phyloP scores from a whole-genome alignment of 345 rosid genomes.

The Salix suchowensis region DNA sequence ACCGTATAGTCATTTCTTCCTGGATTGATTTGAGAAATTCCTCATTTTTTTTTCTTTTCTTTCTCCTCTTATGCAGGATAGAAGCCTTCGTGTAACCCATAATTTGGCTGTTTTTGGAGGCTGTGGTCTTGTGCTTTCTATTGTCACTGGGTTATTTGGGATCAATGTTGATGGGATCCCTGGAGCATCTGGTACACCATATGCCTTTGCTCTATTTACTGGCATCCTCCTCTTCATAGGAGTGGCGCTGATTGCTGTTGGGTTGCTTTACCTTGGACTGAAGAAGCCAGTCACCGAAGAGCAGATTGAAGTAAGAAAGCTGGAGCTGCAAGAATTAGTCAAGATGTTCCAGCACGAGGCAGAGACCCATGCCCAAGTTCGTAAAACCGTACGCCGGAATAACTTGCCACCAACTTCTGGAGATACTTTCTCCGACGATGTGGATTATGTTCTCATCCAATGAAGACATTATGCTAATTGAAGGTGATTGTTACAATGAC shows the following conservation, averaged over 20 bases:
- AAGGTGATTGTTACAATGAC: background rate
- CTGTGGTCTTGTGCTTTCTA: slow-evolving; percentile 74
- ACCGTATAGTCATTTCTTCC: background rate
- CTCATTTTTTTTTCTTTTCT: background rate
- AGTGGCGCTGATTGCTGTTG: slow-evolving; percentile 52
- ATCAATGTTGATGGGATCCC: slow-evolving; percentile 99
- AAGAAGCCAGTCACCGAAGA: slow-evolving; percentile 59
- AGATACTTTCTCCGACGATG: slow-evolving; percentile 39
- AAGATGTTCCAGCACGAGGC: slow-evolving; percentile 96
- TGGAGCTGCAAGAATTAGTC: slow-evolving; percentile 80
- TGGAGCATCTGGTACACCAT: slow-evolving; percentile 67
- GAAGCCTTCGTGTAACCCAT: slow-evolving; percentile 84
- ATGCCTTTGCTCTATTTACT: slow-evolving; percentile 79
- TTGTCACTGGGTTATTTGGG: slow-evolving; percentile 82
- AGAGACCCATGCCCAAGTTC: slow-evolving; percentile 87
- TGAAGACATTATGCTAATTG: slow-evolving; percentile 5
- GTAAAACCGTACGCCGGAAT: slow-evolving; percentile 34
- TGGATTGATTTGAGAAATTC: background rate
- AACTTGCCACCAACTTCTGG: slow-evolving; percentile 80
- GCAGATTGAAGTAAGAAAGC: slow-evolving; percentile 62
- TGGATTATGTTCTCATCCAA: slow-evolving; percentile 58
- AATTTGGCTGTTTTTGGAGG: slow-evolving; percentile 92
- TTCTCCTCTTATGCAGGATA: slow-evolving; percentile 43
- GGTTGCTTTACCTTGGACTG: slow-evolving; percentile 71
- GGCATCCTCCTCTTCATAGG: slow-evolving; percentile 49